phyloP scores from a whole-genome alignment of 371 early-diverging fungal species.

The Zychaea mexicana region DNA sequence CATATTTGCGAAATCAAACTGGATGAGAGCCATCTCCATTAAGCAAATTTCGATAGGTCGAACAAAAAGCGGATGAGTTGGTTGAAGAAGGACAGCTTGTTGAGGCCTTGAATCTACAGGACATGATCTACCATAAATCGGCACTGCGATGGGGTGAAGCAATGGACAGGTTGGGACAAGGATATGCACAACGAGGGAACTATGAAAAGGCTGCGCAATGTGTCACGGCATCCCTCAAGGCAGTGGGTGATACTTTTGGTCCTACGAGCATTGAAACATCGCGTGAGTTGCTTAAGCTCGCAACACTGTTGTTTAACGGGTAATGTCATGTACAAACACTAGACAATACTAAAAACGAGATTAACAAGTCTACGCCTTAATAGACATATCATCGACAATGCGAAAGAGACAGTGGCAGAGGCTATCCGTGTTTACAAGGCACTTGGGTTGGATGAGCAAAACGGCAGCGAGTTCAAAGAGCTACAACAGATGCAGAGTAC shows the following conservation, averaged over 20 bases:
- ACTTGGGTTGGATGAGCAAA: conserved; percentile 8
- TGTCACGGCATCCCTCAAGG: conserved; percentile 17
- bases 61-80: neutral
- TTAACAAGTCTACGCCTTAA: neutral
- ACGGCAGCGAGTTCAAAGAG: conserved; percentile 2
- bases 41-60: neutral
- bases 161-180: conserved; percentile 23
- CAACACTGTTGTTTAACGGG: conserved; percentile 14
- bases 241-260: conserved; percentile 24
- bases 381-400: neutral
- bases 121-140: conserved; percentile 16
- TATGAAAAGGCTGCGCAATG: conserved; percentile 17
- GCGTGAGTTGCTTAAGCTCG: conserved; percentile 35
- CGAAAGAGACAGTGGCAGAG: neutral
- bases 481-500: neutral
- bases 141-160: conserved; percentile 21
- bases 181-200: conserved; percentile 8
- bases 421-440: conserved; percentile 2
- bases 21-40: neutral
- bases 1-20: neutral
- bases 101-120: neutral
- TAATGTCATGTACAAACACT: no score
- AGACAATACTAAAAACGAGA: no score
- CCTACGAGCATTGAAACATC: conserved; percentile 29
- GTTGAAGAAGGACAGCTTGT: neutral